Evolutionary conservation across 129 eudicot species (phyloP), one percentile per base, ranked within the genome.

Genomic region (Smallanthus sonchifolius): DNA sequence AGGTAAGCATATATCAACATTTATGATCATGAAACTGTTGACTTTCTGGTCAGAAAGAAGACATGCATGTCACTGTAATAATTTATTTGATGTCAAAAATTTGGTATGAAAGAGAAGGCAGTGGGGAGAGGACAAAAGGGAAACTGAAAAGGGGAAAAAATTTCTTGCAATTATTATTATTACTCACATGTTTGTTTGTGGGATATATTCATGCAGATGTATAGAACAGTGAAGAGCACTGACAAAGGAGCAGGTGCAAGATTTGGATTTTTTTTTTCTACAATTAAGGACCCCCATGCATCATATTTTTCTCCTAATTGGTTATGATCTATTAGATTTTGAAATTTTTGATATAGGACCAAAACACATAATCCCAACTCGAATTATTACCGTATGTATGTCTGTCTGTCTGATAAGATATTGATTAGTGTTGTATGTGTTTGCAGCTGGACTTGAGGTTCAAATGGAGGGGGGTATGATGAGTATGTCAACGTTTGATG

Each of bases 201-300:
- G 82, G 70, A 38, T 77, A 61, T 65, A 34, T 71, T 73, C 81
- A 82, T 89, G 91, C 96, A 92, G 97, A 92, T 92, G 97, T 89
- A 92, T 80, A 89, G 97, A 89, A 92, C 96, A 73, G 97, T 92
- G 87, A 92, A 92, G 94, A 87, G 85, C 94, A 92, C 97, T 62
- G 89, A 87, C 85, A 92, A 87, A 83, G 86, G 78, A 76, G 68
- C 83, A 88, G 97, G 89, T 87, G 80, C 69, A 76, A 59, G 19
- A 43, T 73, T 81, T 86, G 60, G 67, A 75, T 83, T 44, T 84
- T 64, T 67, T 75, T 72, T 34, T 57, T 64, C 16, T 34, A 49
- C 40, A 57, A 17, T 19, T 24, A 70, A 62, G 65, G 52, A 65
- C 77, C 81, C 66, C 60, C 52, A 68, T 80, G 51, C 51, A 73